Percentiles rank a stretch among this genome's conserved stretches.
phyloP scores from a whole-genome alignment of 345 rosid genomes.

The Syzygium aqueum region DNA sequence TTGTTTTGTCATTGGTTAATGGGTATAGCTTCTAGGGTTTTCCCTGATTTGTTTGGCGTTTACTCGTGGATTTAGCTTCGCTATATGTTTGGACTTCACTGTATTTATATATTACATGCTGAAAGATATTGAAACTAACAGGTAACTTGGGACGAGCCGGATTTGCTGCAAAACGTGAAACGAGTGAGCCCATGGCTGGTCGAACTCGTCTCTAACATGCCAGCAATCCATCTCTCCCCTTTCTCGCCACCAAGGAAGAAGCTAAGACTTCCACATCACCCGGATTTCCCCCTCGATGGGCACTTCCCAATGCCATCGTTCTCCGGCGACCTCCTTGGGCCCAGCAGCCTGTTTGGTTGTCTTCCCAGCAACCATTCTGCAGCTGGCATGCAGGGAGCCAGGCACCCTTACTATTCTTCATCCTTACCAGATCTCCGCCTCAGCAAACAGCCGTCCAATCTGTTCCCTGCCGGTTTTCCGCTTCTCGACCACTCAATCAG shows the following conservation, averaged over 20 bases:
- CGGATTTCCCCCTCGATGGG: conserved; percentile 43
- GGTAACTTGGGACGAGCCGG: conserved; percentile 84
- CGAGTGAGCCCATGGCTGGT: conserved; percentile 72
- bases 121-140: conserved; percentile 4
- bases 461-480: conserved; percentile 24
- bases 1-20: background rate
- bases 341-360: conserved; percentile 40
- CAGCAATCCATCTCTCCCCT: conserved; percentile 49
- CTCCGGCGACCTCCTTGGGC: conserved; percentile 43
- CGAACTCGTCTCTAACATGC: conserved; percentile 64
- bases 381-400: conserved; percentile 98
- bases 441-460: conserved; percentile 37
- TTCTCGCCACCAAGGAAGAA: conserved; percentile 66
- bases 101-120: background rate
- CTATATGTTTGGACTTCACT: background rate
- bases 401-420: conserved; percentile 62
- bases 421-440: conserved; percentile 51
- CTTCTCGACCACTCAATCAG: conserved; percentile 21
- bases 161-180: conserved; percentile 64
- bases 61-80: background rate
- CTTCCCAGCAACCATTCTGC: conserved; percentile 44
- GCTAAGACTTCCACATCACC: conserved; percentile 43
- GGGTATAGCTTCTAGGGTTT: background rate
- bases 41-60: background rate
- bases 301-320: conserved; percentile 45